phyloP scores from a whole-genome alignment of 176 grass and related monocot genomes.

The Carex cristatella region DNA sequence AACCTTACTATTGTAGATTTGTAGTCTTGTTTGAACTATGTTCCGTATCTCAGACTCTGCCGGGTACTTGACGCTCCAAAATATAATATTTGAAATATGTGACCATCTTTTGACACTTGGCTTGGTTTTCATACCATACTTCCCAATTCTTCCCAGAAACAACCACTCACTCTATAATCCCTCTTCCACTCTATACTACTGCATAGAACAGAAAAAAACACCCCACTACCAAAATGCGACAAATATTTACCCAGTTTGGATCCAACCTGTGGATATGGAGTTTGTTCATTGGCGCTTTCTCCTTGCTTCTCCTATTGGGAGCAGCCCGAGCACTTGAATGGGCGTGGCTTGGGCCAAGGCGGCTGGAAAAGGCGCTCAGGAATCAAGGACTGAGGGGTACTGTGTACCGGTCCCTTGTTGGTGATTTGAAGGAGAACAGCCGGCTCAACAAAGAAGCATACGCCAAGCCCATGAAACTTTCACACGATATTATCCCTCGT shows the following conservation, averaged over 20 bases:
- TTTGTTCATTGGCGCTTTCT: slow-evolving; percentile 9
- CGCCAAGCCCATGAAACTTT: slow-evolving; percentile 41
- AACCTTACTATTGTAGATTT: no score
- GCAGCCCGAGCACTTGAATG: slow-evolving; percentile 35
- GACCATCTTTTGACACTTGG: neutral
- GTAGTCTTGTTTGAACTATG: no score
- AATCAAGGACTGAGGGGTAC: slow-evolving; percentile 55
- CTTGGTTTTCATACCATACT: neutral
- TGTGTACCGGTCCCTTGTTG: slow-evolving; percentile 36
- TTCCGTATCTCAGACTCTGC: no score
- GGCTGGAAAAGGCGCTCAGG: slow-evolving; percentile 31
- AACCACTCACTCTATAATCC: neutral
- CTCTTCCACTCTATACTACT: no score
- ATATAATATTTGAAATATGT: slow-evolving; percentile 25
- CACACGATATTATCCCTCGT: slow-evolving; percentile 44
- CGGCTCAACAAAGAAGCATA: slow-evolving; percentile 42
- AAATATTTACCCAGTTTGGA: neutral
- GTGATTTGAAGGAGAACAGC: slow-evolving; percentile 33
- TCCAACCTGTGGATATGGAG: neutral
- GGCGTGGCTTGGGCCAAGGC: slow-evolving; percentile 53
- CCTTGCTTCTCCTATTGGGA: slow-evolving; percentile 31
- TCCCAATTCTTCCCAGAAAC: neutral
- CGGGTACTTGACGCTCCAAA: no score
- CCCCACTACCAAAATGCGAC: neutral
- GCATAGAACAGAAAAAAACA: no score